Conservation (phyloP, 2,329 filamentous ascomycete genomes). For the Atkinsonella texensis region DNA sequence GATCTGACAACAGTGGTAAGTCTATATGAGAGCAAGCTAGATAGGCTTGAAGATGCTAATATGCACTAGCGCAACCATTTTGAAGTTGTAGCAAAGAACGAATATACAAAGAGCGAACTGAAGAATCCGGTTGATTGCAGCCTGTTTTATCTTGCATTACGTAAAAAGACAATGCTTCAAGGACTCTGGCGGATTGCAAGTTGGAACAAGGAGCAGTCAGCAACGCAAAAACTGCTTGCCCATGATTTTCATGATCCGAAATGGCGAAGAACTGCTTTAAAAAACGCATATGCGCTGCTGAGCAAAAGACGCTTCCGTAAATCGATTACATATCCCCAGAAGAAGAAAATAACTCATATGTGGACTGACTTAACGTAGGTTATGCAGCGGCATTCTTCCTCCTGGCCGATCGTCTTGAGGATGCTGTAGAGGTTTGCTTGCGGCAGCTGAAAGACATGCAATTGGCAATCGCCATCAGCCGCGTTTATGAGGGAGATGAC, state of each 20-base stretch:
- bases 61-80: slow-evolving; percentile 48
- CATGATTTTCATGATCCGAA: slow-evolving; percentile 82
- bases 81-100: slow-evolving; percentile 80
- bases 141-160: slow-evolving; percentile 80
- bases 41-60: slow-evolving; percentile 5
- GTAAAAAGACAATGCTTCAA: slow-evolving; percentile 81
- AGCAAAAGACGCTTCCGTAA: slow-evolving; percentile 77
- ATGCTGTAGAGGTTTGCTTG: slow-evolving; percentile 76
- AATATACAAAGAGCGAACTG: slow-evolving; percentile 78
- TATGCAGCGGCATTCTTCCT: slow-evolving; percentile 96
- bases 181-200: slow-evolving; percentile 90
- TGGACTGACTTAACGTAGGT: slow-evolving; percentile 33
- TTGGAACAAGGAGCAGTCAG: slow-evolving; percentile 75
- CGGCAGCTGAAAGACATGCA: slow-evolving; percentile 83
- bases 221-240: slow-evolving; percentile 68
- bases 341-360: neutral
- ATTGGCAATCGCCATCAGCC: slow-evolving; percentile 74
- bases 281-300: slow-evolving; percentile 92
- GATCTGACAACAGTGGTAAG: slow-evolving; percentile 65
- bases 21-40: slow-evolving; percentile 3
- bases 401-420: slow-evolving; percentile 70
- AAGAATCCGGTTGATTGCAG: slow-evolving; percentile 88
- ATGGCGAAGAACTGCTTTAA: slow-evolving; percentile 81
- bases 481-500: slow-evolving; percentile 79
- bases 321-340: neutral